phyloP scores from a whole-genome alignment of 768 basidiomycete genomes.

The Galerina marginata region DNA sequence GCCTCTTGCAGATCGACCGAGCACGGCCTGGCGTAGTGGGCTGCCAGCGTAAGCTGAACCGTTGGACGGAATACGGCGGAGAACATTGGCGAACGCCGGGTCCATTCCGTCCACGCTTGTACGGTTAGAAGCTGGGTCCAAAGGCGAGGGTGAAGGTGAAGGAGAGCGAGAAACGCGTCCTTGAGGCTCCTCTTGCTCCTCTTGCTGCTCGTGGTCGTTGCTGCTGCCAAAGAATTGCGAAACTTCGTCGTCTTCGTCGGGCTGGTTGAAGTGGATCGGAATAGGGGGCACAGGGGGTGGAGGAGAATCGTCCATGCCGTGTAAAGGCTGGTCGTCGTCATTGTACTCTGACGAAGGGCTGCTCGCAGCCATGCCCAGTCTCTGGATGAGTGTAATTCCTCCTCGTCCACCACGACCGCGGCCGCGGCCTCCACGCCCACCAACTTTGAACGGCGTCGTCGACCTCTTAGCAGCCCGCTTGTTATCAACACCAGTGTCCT shows the following conservation, averaged over 20 bases:
- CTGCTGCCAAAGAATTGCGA: conserved; percentile 40
- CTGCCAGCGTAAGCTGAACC: conserved; percentile 54
- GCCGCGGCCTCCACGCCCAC: conserved; percentile 45
- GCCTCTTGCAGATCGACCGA: conserved; percentile 55
- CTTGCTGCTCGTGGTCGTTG: conserved; percentile 30
- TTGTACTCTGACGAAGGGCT: conserved; percentile 58
- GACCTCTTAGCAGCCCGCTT: conserved; percentile 41
- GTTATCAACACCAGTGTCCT: conserved; percentile 51
- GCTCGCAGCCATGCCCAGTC: conserved; percentile 62
- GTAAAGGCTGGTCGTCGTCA: conserved; percentile 36
- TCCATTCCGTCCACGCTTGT: conserved; percentile 88
- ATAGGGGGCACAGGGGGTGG: conserved; percentile 49
- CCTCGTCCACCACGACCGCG: conserved; percentile 60
- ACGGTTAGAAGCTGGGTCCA: conserved; percentile 55
- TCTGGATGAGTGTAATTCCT: conserved; percentile 63
- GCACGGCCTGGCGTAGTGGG: conserved; percentile 65
- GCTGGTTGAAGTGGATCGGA: conserved; percentile 40
- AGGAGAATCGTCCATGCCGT: conserved; percentile 34
- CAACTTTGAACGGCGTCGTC: conserved; percentile 61
- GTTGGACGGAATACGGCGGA: conserved; percentile 61
- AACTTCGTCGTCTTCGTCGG: conserved; percentile 44
- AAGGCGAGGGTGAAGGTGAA: conserved; percentile 41
- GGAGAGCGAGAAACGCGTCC: conserved; percentile 28
- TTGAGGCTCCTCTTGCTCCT: conserved; percentile 28
- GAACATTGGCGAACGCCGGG: conserved; percentile 80